Evolutionary conservation across 371 early-diverging fungal genomes (phyloP), one percentile per base, ranked within the genome.

Genomic region (Circinella umbellata): DNA sequence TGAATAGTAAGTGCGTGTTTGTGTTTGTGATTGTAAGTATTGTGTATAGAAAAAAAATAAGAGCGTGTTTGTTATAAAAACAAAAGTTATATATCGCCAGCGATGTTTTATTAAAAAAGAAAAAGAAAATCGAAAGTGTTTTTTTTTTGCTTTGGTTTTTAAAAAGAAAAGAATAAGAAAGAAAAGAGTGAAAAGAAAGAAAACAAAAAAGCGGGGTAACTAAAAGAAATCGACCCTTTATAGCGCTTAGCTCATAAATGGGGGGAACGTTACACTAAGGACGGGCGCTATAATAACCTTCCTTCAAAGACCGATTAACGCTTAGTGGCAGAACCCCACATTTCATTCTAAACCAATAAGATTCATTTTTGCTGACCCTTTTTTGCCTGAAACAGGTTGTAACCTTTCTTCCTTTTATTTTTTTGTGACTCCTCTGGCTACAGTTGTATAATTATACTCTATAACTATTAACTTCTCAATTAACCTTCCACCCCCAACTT

Each of bases 41-140:
- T 42, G 11, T 42, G 11, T 42, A 42, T 42, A 42, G 42, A 42
- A 42, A 42, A 42, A 11, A 42, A 42, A 11, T 42, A 42, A 9
- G 11, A 42, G 6, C 3, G 6, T 42, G 42, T 42, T 42, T 42
- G 42, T 42, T 42, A 42, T 42, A 42, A 42, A 42, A 11, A 42
- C 6, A 11, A 42, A 42, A 42, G 42, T 9, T 9, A 60, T 36
- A 20, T 20, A 72, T 80, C 80, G 64, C 75, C 74, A 64, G 75
- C 70, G 72, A 77, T 72, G 62, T 62, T 49, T 39, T 62, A 5
- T n/a, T 13, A n/a, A 51, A 51, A 51, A n/a, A 17, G 5, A 13
- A 51, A 51, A 51, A n/a, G 5, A 5, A 51, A 51, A 17, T 13
- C 8, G 15, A 51, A n/a, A 51, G 51, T 51, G 51, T 51, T 15